Conservation (phyloP, 1,284 basidiomycete genomes). For the Meira miltonrushii region DNA sequence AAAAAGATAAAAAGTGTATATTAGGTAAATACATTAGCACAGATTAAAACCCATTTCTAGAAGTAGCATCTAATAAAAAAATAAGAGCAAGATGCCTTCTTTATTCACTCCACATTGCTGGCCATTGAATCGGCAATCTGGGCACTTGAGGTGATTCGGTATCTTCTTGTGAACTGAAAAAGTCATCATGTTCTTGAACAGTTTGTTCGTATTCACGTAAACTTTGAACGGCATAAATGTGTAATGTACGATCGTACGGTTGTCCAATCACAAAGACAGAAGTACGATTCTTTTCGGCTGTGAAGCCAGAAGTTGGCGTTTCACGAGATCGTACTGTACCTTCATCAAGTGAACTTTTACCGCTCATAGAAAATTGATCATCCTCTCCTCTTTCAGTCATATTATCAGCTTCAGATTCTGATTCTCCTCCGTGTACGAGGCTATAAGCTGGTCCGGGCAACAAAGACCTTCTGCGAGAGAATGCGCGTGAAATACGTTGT, state of each 20-base stretch:
- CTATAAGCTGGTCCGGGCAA: constrained; percentile 40
- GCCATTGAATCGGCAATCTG: constrained; percentile 22
- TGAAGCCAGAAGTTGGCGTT: not conserved
- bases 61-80: not conserved
- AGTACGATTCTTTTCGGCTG: not conserved
- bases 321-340: too few relatives aligned
- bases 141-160: constrained; percentile 33
- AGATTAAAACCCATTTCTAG: not conserved
- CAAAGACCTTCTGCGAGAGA: constrained; percentile 37
- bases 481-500: constrained; percentile 33
- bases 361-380: not conserved
- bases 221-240: constrained; percentile 46
- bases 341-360: too few relatives aligned
- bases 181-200: constrained; percentile 45
- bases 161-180: constrained; percentile 29
- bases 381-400: not conserved
- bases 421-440: constrained; percentile 17
- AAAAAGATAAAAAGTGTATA: not conserved
- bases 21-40: not conserved
- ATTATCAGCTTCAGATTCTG: constrained; percentile 11
- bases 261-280: constrained; percentile 7
- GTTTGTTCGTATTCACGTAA: constrained; percentile 45
- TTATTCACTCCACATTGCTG: constrained; percentile 8
- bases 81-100: not conserved
- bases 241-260: constrained; percentile 31